Evolutionary conservation across 2,329 filamentous ascomycete genomes (phyloP).

Genomic region (Coleophoma eucalyptorum): DNA sequence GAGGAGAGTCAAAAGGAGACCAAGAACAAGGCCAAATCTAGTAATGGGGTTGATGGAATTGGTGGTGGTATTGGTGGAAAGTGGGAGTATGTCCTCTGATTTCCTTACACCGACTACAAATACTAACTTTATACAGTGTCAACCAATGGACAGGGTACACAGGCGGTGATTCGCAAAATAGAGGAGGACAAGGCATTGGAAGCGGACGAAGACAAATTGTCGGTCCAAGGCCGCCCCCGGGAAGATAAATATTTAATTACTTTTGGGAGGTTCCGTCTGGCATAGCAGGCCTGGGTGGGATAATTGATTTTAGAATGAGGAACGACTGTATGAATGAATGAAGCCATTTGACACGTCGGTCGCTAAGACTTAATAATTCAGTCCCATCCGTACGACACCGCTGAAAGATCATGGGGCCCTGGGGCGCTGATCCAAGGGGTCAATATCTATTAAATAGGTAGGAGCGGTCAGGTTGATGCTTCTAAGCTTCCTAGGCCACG

Average conservation of each 20-base stretch:
- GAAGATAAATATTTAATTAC: slow-evolving; percentile 4
- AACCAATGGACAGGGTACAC: slow-evolving; percentile 60
- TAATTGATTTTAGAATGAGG: background rate
- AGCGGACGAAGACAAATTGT: slow-evolving; percentile 73
- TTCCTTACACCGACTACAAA: no score
- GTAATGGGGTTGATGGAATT: slow-evolving; percentile 53
- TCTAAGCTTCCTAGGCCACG: no score
- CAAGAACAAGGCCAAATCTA: slow-evolving; percentile 41
- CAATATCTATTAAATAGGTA: no score
- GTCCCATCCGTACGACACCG: no score
- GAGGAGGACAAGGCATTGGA: slow-evolving; percentile 61
- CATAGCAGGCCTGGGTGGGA: background rate
- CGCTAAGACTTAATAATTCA: no score
- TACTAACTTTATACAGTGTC: slow-evolving; percentile 6
- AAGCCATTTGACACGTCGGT: no score
- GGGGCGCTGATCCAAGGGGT: no score
- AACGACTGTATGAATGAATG: no score
- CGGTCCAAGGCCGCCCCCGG: slow-evolving; percentile 66
- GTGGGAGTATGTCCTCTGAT: slow-evolving; percentile 64
- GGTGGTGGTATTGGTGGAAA: slow-evolving; percentile 63
- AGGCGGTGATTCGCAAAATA: slow-evolving; percentile 72
- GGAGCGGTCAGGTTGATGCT: no score
- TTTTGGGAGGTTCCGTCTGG: background rate
- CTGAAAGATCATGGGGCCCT: no score
- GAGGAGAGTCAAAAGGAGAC: slow-evolving; percentile 67